Evolutionary conservation across 345 rosid species (phyloP).

Genomic region (Eucalyptus melliodora): DNA sequence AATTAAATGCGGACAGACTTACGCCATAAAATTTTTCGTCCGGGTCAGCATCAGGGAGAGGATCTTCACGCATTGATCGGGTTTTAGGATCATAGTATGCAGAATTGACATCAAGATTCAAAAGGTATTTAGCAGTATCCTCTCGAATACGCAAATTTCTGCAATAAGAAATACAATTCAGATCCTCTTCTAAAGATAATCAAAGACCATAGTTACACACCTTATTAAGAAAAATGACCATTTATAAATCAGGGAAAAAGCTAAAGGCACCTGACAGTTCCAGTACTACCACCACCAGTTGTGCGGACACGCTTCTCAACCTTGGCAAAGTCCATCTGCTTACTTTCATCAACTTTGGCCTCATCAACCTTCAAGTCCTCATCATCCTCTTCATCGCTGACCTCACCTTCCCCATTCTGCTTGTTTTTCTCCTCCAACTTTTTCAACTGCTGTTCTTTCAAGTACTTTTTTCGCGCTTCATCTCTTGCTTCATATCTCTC

Average conservation of each 20-base stretch:
- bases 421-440: slow-evolving; percentile 67
- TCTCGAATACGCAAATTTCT: slow-evolving; percentile 33
- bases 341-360: slow-evolving; percentile 83
- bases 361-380: slow-evolving; percentile 68
- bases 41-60: slow-evolving; percentile 62
- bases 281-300: slow-evolving; percentile 91
- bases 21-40: slow-evolving; percentile 51
- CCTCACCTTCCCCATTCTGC: slow-evolving; percentile 14
- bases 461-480: slow-evolving; percentile 48
- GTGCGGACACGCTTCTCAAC: slow-evolving; percentile 93
- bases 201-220: not conserved
- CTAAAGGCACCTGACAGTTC: slow-evolving; percentile 64
- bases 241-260: not conserved
- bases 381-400: slow-evolving; percentile 37
- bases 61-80: slow-evolving; percentile 71
- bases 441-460: slow-evolving; percentile 69
- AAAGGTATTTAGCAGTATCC: slow-evolving; percentile 45
- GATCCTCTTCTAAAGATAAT: not conserved
- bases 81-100: slow-evolving; percentile 66
- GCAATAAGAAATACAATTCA: not conserved
- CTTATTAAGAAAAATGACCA: not conserved
- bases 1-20: not conserved
- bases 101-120: slow-evolving; percentile 55
- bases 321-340: slow-evolving; percentile 92
- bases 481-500: slow-evolving; percentile 81